Evolutionary conservation across 208 protist species (phyloP).

Genomic region (Wallacemonas sp.): DNA sequence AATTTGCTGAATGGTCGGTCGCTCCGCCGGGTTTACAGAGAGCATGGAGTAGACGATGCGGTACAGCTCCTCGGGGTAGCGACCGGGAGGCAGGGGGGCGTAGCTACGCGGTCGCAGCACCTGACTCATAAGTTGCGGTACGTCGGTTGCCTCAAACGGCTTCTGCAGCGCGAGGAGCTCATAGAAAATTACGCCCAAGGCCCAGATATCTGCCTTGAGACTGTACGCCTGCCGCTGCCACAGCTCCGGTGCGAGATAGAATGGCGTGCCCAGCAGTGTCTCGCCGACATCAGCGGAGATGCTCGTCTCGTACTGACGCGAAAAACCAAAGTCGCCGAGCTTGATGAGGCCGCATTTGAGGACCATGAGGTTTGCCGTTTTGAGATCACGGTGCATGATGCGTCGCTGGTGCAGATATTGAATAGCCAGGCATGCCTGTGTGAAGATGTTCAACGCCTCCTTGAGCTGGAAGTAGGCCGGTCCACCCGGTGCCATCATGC

Average conservation of each 20-base stretch:
- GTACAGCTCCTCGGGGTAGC: slow-evolving; percentile 34
- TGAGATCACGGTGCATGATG: slow-evolving; percentile 87
- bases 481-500: slow-evolving; percentile 11
- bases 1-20: slow-evolving; percentile 48
- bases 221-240: slow-evolving; percentile 88
- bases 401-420: slow-evolving; percentile 70
- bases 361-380: slow-evolving; percentile 76
- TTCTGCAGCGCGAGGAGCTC: slow-evolving; percentile 71
- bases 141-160: slow-evolving; percentile 53
- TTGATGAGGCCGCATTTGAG: slow-evolving; percentile 69
- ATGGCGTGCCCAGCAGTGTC: slow-evolving; percentile 78
- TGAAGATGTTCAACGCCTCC: slow-evolving; percentile 66
- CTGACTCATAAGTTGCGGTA: slow-evolving; percentile 47
- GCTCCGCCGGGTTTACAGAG: slow-evolving; percentile 37
- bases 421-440: slow-evolving; percentile 69
- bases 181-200: slow-evolving; percentile 80
- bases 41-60: slow-evolving; percentile 49
- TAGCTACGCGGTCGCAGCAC: slow-evolving; percentile 46
- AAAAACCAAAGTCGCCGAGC: slow-evolving; percentile 87
- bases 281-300: slow-evolving; percentile 46
- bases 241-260: slow-evolving; percentile 91
- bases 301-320: slow-evolving; percentile 48
- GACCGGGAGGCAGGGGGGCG: slow-evolving; percentile 34
- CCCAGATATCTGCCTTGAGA: slow-evolving; percentile 90
- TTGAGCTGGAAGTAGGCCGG: slow-evolving; percentile 48